A percentile compares a stretch with the other conserved stretches of the same genome.
phyloP scores from a whole-genome alignment of 2,329 filamentous ascomycete species.

The Trichoderma sp. region DNA sequence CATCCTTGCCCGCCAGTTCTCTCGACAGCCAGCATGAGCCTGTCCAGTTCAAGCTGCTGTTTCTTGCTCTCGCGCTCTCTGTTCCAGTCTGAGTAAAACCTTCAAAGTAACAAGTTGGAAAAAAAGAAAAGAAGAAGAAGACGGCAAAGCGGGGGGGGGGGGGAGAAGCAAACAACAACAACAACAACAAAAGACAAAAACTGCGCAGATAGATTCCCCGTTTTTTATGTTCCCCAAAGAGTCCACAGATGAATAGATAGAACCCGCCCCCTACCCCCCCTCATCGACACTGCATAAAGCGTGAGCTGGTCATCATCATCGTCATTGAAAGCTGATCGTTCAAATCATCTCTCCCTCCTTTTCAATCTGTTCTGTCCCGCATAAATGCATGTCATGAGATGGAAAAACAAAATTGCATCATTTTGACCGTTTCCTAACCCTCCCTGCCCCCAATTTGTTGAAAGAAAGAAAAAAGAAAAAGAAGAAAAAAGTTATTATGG shows the following conservation, averaged over 20 bases:
- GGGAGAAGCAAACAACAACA: not conserved
- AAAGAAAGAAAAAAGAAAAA: not conserved
- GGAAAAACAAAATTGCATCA: conserved; percentile 14
- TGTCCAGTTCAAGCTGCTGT: conserved; percentile 5
- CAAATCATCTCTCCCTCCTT: conserved; percentile 20
- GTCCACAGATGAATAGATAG: conserved; percentile 16
- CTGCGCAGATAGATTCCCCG: conserved; percentile 27
- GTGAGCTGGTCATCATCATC: conserved; percentile 17
- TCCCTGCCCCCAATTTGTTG: not conserved
- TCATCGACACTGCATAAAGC: conserved; percentile 7
- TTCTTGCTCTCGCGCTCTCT: not conserved
- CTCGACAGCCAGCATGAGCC: not conserved
- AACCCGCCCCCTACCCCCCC: not conserved
- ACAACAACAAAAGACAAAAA: conserved; percentile 20
- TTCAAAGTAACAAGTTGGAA: conserved; percentile 10
- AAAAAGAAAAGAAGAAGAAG: not conserved
- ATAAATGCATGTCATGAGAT: conserved; percentile 9
- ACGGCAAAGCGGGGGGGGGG: not conserved
- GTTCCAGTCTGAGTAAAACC: conserved; percentile 10
- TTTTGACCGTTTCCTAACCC: not conserved
- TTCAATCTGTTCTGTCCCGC: conserved; percentile 16
- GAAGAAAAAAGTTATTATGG: not conserved
- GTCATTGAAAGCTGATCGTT: conserved; percentile 17
- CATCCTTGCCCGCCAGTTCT: not conserved
- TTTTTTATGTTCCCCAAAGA: conserved; percentile 18